Evolutionary conservation across 2,329 filamentous ascomycete genomes (phyloP), one percentile per base, ranked within the genome.

Genomic region (Eurotiales sp.): DNA sequence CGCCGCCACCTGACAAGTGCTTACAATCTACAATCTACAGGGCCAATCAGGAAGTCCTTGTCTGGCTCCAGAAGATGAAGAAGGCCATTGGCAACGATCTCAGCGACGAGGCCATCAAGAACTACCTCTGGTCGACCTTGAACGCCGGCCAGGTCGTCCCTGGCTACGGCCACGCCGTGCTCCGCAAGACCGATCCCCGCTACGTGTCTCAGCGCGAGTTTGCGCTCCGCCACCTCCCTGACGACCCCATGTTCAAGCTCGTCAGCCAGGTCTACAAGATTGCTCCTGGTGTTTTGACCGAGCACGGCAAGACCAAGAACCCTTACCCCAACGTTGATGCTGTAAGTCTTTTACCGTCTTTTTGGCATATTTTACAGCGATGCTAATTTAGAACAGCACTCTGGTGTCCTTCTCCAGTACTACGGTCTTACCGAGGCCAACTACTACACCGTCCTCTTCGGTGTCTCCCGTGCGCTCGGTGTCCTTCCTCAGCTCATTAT

Each of bases 221-320:
- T 66, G 93, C 92, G 58, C 88, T 91, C 65, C 82, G 88, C 80
- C 89, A 96, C 74, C 85, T 96, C 72, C 89, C 92, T 70, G 83
- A 96, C 68, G 93, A 97, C 83, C 91, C 92, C 67, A 95, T 99
- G 91, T 99, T 96, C 89, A 90, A 99, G 85, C 88, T 99, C 64
- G 93, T 99, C 79, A 95, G 88, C 83, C 93, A 99, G 81, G 93
- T 99, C 65, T 99, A 97, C 88, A 99, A 99, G 89, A 97, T 99
- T 67, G 93, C 93, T 59, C 93, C 93, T 60, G 88, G 87, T 68
- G 93, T 99, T 66, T 82, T 99, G 73, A 99, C 93, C 61, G 90
- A 99, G 86, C 93, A 99, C 81, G 93, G 93, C 80, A 99, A 99
- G 89, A 97, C 92, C 82, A 97, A 97, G 88, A 96, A 97, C 88